These are phyloP conservation scores for Cryptococcus wingfieldii DNA, from an alignment of 1,284 basidiomycete genomes.

Conservation along the genomic window DNA sequence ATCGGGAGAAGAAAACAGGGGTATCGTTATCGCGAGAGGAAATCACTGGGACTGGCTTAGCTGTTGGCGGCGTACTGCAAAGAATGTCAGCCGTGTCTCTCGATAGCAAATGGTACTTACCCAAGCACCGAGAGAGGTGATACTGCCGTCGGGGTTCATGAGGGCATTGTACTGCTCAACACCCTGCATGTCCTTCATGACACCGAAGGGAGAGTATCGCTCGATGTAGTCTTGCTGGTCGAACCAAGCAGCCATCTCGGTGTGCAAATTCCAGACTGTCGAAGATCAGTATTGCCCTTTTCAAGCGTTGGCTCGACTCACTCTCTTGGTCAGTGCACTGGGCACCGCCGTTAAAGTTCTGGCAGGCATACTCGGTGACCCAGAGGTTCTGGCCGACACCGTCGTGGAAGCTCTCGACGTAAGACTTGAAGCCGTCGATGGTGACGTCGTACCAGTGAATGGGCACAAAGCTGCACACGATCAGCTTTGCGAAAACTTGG, in stretches of 20 bases:
- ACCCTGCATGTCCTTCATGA: slow-evolving; percentile 63
- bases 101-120: slow-evolving; percentile 14
- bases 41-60: background rate
- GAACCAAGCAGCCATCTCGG: slow-evolving; percentile 56
- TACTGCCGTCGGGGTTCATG: slow-evolving; percentile 40
- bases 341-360: slow-evolving; percentile 62
- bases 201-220: slow-evolving; percentile 65
- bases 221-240: slow-evolving; percentile 57
- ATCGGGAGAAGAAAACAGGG: background rate
- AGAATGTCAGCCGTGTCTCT: background rate
- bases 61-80: slow-evolving; percentile 2
- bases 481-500: background rate
- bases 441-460: slow-evolving; percentile 47
- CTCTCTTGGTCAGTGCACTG: slow-evolving; percentile 56
- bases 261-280: slow-evolving; percentile 56
- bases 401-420: slow-evolving; percentile 43
- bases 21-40: background rate
- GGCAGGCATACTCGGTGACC: slow-evolving; percentile 48
- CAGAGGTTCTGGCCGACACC: slow-evolving; percentile 34
- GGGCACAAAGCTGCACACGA: slow-evolving; percentile 32
- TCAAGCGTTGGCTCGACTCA: slow-evolving; percentile 8
- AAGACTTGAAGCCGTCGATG: slow-evolving; percentile 37
- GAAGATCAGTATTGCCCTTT: background rate
- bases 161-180: slow-evolving; percentile 62
- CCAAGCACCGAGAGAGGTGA: slow-evolving; percentile 44